phyloP scores from a whole-genome alignment of 208 protist species.

The Zelonia costaricensis region DNA sequence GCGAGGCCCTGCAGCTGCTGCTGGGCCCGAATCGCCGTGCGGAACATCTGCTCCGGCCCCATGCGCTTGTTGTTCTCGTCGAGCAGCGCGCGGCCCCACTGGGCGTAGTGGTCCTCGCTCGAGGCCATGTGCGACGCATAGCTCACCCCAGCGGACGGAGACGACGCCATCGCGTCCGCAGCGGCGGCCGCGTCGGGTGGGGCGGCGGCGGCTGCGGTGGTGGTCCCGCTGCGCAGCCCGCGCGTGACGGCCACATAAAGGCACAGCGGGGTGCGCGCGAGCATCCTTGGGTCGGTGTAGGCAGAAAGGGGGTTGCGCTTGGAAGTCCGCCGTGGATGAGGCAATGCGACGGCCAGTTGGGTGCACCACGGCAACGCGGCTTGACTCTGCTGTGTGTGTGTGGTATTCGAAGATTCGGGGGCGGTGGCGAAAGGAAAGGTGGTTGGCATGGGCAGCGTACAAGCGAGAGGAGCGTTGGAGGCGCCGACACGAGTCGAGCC shows the following conservation, averaged over 20 bases:
- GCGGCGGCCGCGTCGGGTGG: not conserved
- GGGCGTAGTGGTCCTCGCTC: slow-evolving; percentile 68
- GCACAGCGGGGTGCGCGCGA: slow-evolving; percentile 9
- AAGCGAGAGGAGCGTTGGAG: no score
- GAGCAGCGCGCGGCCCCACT: slow-evolving; percentile 78
- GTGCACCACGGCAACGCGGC: no score
- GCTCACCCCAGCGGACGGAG: slow-evolving; percentile 1
- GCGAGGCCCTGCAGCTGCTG: slow-evolving; percentile 85
- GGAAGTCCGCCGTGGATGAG: no score
- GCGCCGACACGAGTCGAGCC: no score
- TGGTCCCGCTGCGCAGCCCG: not conserved
- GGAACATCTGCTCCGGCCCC: slow-evolving; percentile 87
- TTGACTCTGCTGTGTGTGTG: no score
- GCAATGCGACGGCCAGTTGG: no score
- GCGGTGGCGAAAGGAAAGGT: no score
- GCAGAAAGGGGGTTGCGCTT: no score
- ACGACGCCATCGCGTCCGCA: not conserved
- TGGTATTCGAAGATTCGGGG: no score
- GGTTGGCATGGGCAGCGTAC: no score
- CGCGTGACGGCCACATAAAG: slow-evolving; percentile 21
- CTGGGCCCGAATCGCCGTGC: slow-evolving; percentile 72
- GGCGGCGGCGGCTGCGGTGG: not conserved
- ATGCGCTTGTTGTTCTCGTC: slow-evolving; percentile 81
- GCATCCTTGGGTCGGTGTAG: no score
- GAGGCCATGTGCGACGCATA: slow-evolving; percentile 34